Evolutionary conservation across 192 early-diverging fungal species (phyloP).

Genomic region (Entomortierella parvispora): DNA sequence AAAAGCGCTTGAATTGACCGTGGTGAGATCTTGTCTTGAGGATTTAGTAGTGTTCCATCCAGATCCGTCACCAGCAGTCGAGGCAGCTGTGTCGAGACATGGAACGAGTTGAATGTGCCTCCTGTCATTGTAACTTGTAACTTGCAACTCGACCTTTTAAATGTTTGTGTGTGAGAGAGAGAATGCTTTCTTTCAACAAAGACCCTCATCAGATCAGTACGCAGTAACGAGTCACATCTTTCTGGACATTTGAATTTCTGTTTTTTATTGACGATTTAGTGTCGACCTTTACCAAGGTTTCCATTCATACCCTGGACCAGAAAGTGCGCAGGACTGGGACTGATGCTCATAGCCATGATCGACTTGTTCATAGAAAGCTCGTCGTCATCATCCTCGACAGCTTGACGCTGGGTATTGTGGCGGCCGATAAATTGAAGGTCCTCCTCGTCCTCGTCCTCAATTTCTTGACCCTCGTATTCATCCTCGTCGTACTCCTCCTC

Average conservation of each 20-base stretch:
- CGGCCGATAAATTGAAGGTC: conserved; percentile 16
- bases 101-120: conserved; percentile 5
- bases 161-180: too few species aligned
- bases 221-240: too few species aligned
- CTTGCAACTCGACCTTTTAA: neutral
- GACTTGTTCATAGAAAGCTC: conserved; percentile 54
- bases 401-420: conserved; percentile 27
- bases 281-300: neutral
- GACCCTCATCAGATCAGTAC: too few species aligned
- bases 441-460: conserved; percentile 50
- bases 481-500: conserved; percentile 48
- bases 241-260: too few species aligned
- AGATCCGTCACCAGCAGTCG: conserved; percentile 42
- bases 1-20: conserved; percentile 41
- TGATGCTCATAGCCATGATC: conserved; percentile 67
- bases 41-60: conserved; percentile 54
- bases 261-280: too few species aligned
- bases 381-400: conserved; percentile 48
- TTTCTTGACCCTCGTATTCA: conserved; percentile 45
- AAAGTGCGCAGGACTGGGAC: conserved; percentile 59
- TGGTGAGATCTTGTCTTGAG: conserved; percentile 39
- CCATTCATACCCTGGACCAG: conserved; percentile 42
- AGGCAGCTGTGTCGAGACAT: conserved; percentile 22
- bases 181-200: too few species aligned
- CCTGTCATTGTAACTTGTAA: neutral